Conservation (phyloP, 495 filamentous ascomycete species). For the Neurospora sp. region DNA sequence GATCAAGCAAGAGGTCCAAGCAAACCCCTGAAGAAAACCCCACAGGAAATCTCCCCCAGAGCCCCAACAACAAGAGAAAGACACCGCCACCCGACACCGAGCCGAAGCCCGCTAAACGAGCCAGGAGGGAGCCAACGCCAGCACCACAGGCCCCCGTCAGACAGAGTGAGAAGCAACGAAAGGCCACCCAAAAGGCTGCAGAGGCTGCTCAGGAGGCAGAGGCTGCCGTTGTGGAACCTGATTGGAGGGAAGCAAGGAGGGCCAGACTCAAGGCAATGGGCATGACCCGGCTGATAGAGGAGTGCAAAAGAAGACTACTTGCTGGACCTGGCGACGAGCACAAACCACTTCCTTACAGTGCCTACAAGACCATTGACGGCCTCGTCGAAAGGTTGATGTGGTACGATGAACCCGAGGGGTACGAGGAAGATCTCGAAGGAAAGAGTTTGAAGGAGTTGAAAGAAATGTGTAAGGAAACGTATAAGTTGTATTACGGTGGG, state of each 20-base stretch:
- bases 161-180: not conserved
- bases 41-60: not conserved
- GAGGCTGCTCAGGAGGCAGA: not conserved
- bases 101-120: not conserved
- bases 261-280: not conserved
- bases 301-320: not conserved
- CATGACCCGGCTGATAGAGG: not conserved
- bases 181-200: not conserved
- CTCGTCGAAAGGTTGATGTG: not conserved
- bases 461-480: not conserved
- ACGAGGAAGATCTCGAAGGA: not conserved
- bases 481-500: not conserved
- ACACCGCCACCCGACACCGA: not conserved
- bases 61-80: not conserved
- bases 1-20: not conserved
- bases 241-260: not conserved
- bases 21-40: not conserved
- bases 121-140: not conserved
- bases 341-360: not conserved
- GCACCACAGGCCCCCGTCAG: not conserved
- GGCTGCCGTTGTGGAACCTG: not conserved
- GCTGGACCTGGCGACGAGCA: not conserved
- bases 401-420: not conserved
- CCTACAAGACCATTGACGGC: not conserved
- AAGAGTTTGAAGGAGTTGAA: not conserved